Evolutionary conservation across 352 stramenopile genomes (phyloP).

Genomic region (Phytophthora crassamura): DNA sequence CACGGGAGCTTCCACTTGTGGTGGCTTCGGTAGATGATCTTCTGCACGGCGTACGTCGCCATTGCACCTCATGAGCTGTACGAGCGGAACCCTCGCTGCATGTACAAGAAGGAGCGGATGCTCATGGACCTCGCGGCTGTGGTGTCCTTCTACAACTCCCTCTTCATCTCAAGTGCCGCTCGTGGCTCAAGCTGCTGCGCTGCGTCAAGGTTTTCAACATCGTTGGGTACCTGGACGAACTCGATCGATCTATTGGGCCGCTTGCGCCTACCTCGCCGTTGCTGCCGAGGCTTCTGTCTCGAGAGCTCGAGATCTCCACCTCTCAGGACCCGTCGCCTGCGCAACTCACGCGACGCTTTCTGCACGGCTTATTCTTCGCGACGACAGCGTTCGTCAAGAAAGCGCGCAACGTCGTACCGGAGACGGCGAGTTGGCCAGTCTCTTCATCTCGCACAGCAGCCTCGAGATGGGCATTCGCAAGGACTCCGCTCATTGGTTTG

Average conservation of each 20-base stretch:
- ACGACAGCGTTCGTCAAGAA: conserved; percentile 59
- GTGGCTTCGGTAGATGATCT: too few relatives aligned
- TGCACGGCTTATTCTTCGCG: conserved; percentile 59
- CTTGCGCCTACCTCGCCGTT: conserved; percentile 58
- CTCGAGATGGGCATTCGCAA: conserved; percentile 55
- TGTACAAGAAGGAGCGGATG: conserved; percentile 52
- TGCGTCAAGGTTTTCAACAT: conserved; percentile 64
- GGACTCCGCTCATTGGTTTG: too few relatives aligned
- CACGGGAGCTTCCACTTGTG: too few relatives aligned
- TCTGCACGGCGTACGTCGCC: too few relatives aligned
- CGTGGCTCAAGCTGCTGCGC: conserved; percentile 45
- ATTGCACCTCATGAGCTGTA: too few relatives aligned
- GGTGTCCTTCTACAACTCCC: conserved; percentile 46
- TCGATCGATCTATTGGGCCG: conserved; percentile 74
- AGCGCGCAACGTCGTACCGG: conserved; percentile 37
- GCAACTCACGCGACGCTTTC: conserved; percentile 41
- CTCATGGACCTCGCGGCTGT: conserved; percentile 47
- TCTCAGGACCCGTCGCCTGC: conserved; percentile 30
- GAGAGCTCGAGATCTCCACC: conserved; percentile 44
- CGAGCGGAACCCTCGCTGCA: too few relatives aligned
- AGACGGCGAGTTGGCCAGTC: conserved; percentile 40
- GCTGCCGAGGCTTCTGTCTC: conserved; percentile 47
- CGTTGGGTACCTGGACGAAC: conserved; percentile 54
- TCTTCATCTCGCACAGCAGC: conserved; percentile 51
- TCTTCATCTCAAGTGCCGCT: conserved; percentile 34